Evolutionary conservation across 495 filamentous ascomycete genomes (phyloP), one percentile per base, ranked within the genome.

Genomic region (Penicillium herquei): DNA sequence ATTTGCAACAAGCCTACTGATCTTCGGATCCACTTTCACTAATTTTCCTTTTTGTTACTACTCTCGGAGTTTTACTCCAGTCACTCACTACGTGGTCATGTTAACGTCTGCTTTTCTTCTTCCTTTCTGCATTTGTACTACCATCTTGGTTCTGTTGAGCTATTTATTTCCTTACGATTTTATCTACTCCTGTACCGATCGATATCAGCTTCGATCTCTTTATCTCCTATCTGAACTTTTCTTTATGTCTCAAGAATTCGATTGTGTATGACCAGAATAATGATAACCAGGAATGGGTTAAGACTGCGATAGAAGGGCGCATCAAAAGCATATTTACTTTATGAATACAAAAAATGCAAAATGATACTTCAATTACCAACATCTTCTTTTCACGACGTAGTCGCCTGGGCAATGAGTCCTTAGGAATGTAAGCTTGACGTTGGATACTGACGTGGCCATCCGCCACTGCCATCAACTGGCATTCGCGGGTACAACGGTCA

Each of bases 1-100:
- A n/a, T 17, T 32, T 6, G 26, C 43, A 13, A 37, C 12, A 1
- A 37, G 9, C 12, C 8, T n/a, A 10, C 34, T 37, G 34, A 37
- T 13, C 51, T 41, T 14, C 48, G 14, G 59, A 48, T 45, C 39
- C 35, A 49, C 49, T 57, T 35, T 63, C 53, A 40, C 57, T 63
- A 54, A 60, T 51, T 59, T 56, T 54, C 37, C 33, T 56, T 33
- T 18, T 14, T 11, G 7, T 17, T 12, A 16, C 46, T 7, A 46
- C 9, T 10, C 12, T 37, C 34, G 34, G 12, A 13, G 34, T 37
- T 37, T 30, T 30, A 43, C n/a, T 8, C 14, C 40, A 8, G 40
- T 8, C 40, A 21, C 11, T 43, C 40, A 12, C 14, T 43, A 43
- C n/a, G 34, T 37, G 9, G 12, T 37, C 34, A 37, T 37, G 34